Percentiles rank a stretch among this genome's conserved stretches.
phyloP scores from a whole-genome alignment of 495 filamentous ascomycete genomes.

The Trypethelium eluteriae region DNA sequence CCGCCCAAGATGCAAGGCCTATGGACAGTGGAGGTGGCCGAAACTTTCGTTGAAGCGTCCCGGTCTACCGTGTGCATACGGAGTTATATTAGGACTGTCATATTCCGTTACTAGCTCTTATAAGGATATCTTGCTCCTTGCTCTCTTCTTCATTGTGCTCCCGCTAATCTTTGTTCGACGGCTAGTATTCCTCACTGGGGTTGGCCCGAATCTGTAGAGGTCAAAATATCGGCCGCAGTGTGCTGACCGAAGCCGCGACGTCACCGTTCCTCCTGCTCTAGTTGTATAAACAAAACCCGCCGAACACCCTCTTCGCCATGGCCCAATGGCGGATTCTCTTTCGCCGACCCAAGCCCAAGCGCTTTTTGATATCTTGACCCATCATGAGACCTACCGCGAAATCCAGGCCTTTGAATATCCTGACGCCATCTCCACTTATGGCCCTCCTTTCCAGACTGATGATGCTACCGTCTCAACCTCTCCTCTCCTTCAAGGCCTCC shows the following conservation, averaged over 20 bases:
- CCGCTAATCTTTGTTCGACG: no score
- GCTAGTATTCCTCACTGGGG: no score
- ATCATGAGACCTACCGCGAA: constrained; percentile 55
- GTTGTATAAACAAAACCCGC: background rate
- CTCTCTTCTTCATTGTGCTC: no score
- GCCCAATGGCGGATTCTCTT: constrained; percentile 24
- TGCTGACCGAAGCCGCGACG: constrained; percentile 7
- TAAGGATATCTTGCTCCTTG: no score
- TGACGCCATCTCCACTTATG: constrained; percentile 48
- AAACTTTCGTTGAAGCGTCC: no score
- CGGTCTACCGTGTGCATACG: no score
- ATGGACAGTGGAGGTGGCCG: no score
- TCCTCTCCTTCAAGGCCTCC: constrained; percentile 51
- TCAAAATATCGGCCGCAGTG: background rate
- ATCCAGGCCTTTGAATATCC: constrained; percentile 53
- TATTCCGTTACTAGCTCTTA: no score
- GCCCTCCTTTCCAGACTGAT: constrained; percentile 46
- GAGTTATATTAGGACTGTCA: no score
- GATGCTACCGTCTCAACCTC: constrained; percentile 38
- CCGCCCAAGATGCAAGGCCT: no score
- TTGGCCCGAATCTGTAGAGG: no score
- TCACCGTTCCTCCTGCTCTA: background rate
- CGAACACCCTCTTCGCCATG: background rate
- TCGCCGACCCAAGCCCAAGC: constrained; percentile 48
- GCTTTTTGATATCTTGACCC: constrained; percentile 59